Evolutionary conservation across 331 rosid species (phyloP).

Genomic region (Arachis monticola): DNA sequence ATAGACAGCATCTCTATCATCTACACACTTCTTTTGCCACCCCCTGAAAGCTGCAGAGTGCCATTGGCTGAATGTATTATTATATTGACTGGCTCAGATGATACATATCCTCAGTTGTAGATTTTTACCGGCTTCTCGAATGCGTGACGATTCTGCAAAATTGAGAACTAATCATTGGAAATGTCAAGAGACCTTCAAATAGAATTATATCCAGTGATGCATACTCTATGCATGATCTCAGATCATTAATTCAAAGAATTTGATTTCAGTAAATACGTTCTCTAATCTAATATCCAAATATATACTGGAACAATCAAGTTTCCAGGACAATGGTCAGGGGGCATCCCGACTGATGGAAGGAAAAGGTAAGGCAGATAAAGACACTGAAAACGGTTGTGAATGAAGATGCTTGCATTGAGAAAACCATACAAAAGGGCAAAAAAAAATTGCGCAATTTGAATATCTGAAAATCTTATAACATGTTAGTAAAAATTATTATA

Average conservation of each 20-base stretch:
- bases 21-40: constrained; percentile 21
- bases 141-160: constrained; percentile 79
- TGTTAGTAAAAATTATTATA: too few species aligned
- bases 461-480: too few species aligned
- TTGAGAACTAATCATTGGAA: constrained; percentile 40
- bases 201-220: background rate
- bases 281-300: background rate
- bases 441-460: too few species aligned
- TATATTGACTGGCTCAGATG: background rate
- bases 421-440: too few species aligned
- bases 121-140: constrained; percentile 87
- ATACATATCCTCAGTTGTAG: constrained; percentile 53
- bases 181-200: constrained; percentile 26
- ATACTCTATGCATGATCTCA: background rate
- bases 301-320: background rate
- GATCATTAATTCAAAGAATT: background rate
- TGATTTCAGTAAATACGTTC: background rate
- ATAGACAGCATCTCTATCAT: constrained; percentile 9
- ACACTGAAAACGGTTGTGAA: too few species aligned
- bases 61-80: background rate
- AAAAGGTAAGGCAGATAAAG: too few species aligned
- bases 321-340: too few species aligned
- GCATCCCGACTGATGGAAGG: too few species aligned
- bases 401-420: too few species aligned
- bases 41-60: constrained; percentile 30